These are phyloP conservation scores for Sporothrix phasma DNA, from an alignment of 2,329 filamentous ascomycete species.

Conservation along the genomic window DNA sequence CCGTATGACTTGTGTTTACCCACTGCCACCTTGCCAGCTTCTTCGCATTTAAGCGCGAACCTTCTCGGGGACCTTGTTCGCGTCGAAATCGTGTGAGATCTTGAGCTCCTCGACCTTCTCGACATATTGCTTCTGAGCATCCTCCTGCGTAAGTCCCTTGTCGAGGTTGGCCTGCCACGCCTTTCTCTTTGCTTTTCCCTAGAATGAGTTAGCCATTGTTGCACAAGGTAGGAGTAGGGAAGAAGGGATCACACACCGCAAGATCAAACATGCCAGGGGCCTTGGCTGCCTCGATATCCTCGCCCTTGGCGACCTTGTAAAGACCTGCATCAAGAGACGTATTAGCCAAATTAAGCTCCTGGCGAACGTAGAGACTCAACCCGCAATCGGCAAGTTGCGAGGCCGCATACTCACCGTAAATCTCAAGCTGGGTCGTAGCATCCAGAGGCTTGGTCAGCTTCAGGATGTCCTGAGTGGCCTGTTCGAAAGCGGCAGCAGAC, in stretches of 20 bases:
- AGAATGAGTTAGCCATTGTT: not conserved
- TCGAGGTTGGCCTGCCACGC: constrained; percentile 66
- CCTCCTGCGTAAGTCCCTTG: constrained; percentile 48
- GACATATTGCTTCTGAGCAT: constrained; percentile 71
- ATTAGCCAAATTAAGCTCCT: not conserved
- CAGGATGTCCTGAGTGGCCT: not conserved
- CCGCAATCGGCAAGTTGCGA: too few relatives aligned
- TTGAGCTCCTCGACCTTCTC: constrained; percentile 62
- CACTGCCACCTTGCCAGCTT: not conserved
- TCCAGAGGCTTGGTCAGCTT: not conserved
- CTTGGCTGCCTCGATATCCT: constrained; percentile 46
- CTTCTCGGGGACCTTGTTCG: constrained; percentile 51
- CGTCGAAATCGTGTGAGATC: constrained; percentile 56
- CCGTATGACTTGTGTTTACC: too few relatives aligned
- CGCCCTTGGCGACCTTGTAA: constrained; percentile 48
- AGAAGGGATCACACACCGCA: constrained; percentile 37
- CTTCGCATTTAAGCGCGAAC: constrained; percentile 28
- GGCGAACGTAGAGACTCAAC: too few relatives aligned
- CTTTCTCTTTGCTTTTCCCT: constrained; percentile 73
- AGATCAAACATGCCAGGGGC: constrained; percentile 61
- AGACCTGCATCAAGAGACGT: constrained; percentile 33
- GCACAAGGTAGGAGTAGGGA: not conserved
- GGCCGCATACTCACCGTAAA: not conserved
- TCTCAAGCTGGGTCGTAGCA: not conserved
- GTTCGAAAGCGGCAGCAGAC: not conserved